A percentile compares a stretch with the other conserved stretches of the same genome.
Conservation (phyloP, 164 flowering plant genomes). For the Cinnamomum chago region DNA sequence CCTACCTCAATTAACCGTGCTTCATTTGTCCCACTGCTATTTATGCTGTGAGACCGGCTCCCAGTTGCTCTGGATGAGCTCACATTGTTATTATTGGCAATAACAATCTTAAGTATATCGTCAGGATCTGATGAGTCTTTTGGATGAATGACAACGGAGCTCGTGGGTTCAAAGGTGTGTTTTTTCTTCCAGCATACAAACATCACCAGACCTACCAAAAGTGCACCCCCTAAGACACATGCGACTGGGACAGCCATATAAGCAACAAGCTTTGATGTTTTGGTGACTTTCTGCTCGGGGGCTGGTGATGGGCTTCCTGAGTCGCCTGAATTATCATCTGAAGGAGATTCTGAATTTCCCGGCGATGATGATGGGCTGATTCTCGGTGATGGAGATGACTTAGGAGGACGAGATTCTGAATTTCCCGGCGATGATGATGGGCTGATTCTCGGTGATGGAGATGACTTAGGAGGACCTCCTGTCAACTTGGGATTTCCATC, state of each 20-base stretch:
- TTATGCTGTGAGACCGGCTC: constrained; percentile 28
- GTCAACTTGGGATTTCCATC: constrained; percentile 46
- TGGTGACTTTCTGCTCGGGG: constrained; percentile 1
- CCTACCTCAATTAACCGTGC: constrained; percentile 26
- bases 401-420: constrained; percentile 3
- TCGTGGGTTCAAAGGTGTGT: constrained; percentile 17
- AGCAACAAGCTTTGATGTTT: constrained; percentile 18
- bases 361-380: neutral
- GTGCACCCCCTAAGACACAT: constrained; percentile 15
- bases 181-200: constrained; percentile 35
- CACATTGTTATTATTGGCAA: constrained; percentile 30
- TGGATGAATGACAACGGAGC: constrained; percentile 46
- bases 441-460: constrained; percentile 10
- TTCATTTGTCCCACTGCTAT: constrained; percentile 23
- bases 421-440: neutral
- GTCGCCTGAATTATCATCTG: neutral
- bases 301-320: neutral
- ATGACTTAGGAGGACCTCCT: constrained; percentile 10
- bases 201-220: constrained; percentile 15
- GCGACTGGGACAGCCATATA: constrained; percentile 30
- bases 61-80: constrained; percentile 27
- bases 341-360: neutral
- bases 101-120: constrained; percentile 43
- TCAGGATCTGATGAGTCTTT: constrained; percentile 51
- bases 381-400: constrained; percentile 15